Evolutionary conservation across 2,329 filamentous ascomycete genomes (phyloP).

Genomic region (Sclerotinia borealis): DNA sequence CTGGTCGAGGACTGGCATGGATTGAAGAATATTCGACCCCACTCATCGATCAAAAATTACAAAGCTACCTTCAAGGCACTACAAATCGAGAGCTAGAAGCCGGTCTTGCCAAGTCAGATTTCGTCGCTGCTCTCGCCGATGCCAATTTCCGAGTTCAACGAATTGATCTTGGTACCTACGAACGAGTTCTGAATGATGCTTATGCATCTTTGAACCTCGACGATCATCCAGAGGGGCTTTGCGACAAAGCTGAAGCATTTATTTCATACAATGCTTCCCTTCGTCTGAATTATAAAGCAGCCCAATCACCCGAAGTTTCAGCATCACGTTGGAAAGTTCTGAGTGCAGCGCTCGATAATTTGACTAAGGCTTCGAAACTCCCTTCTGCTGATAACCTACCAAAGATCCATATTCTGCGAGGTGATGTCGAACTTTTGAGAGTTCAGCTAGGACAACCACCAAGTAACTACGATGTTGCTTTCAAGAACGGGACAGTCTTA

Average conservation of each 20-base stretch:
- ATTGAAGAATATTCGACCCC: slow-evolving; percentile 50
- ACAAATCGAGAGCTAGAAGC: slow-evolving; percentile 44
- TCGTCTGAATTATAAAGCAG: slow-evolving; percentile 28
- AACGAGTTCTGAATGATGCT: slow-evolving; percentile 31
- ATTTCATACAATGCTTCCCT: slow-evolving; percentile 43
- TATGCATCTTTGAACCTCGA: slow-evolving; percentile 13
- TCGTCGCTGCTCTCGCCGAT: slow-evolving; percentile 50
- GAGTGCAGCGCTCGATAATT: slow-evolving; percentile 42
- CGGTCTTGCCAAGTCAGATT: slow-evolving; percentile 47
- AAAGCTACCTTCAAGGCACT: slow-evolving; percentile 40
- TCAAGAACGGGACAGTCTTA: slow-evolving; percentile 41
- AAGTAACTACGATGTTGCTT: slow-evolving; percentile 37
- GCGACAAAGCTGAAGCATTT: slow-evolving; percentile 51
- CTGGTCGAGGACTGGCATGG: slow-evolving; percentile 43
- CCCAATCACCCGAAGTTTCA: slow-evolving; percentile 22
- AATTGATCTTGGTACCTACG: slow-evolving; percentile 48
- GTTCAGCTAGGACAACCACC: slow-evolving; percentile 44
- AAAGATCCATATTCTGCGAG: slow-evolving; percentile 47
- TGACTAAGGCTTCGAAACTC: slow-evolving; percentile 47
- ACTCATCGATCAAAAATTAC: slow-evolving; percentile 48
- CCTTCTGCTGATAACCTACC: slow-evolving; percentile 43
- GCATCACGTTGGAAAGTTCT: slow-evolving; percentile 47
- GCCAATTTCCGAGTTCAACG: slow-evolving; percentile 47
- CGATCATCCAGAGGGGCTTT: slow-evolving; percentile 39
- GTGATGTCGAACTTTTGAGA: slow-evolving; percentile 49